Base-by-base conservation (phyloP, 2,329 filamentous ascomycete species). In the Ophiostoma sp. region DNA sequence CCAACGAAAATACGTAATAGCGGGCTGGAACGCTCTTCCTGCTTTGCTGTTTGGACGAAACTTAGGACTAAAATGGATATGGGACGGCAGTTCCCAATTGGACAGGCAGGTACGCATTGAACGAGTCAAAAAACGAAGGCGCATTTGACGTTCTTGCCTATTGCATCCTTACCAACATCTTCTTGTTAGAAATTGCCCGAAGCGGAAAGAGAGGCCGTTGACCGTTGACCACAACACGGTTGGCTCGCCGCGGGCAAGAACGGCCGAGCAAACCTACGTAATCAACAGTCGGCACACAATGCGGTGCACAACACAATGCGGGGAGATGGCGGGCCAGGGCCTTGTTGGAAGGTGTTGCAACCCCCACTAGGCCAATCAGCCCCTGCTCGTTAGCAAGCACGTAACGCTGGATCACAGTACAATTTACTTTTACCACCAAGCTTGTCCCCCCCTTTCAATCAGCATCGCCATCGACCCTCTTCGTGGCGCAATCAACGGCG, bases 301-400 rank as follows among this genome's bases (percentile, higher is more conserved):
- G 55, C 55, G 52, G 25, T 31, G 25, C 25, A 36, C 33, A 36
- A 22, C 12, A 36, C 33, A 36, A 8, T 72, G 39, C 70, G 45
- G 57, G 57, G 42, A 33, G 45, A 17, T 15, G 11, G 42, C 39
- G 36, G 22, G 39, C 39, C 64, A 64, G 42, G 57, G 28, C 31
- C 15, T 55, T 55, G n/a, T 25, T 55, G 50, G 50, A 25, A 25
- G n/a, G n/a, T 33, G 55, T 22, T 25, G 36, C 61, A 42, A 19
- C 57, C 61, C 39, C 39, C 39, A 33, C 63, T 15, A 33, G 39
- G 69, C 75, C 73, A 75, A 75, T 75, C 73, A 75, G 59, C 70
- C 66, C 66, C 50, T 25, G 61, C 19, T 39, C 25, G 45, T 76
- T 76, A 57, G 70, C 74, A 75, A 75, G 74, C 75, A 74, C 48